These are phyloP conservation scores for Puccinellia tenuiflora DNA, from an alignment of 176 grass and related monocot species.

Conservation along the genomic window DNA sequence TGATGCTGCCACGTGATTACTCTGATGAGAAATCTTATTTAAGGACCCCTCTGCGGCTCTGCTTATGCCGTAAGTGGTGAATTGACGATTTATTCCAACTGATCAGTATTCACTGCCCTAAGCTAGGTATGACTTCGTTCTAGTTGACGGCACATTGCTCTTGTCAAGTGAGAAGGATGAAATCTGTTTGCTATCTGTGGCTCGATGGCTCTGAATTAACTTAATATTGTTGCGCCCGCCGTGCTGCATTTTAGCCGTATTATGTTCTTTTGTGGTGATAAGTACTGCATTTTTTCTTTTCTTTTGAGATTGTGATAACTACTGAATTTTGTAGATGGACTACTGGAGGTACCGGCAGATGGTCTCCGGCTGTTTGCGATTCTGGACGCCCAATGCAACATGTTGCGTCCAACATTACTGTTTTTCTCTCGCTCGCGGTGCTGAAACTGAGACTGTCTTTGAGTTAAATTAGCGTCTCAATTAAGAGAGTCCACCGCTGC, in stretches of 20 bases:
- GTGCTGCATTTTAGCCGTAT: not conserved
- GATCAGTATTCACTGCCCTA: not conserved
- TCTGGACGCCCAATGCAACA: too few relatives aligned
- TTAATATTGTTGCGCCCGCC: too few relatives aligned
- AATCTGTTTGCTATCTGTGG: not conserved
- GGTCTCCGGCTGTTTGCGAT: too few relatives aligned
- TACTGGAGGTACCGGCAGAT: too few relatives aligned
- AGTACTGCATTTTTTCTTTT: too few relatives aligned
- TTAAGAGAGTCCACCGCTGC: too few relatives aligned
- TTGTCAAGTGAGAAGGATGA: not conserved
- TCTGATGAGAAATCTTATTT: not conserved
- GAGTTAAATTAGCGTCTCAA: too few relatives aligned
- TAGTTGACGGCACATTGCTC: not conserved
- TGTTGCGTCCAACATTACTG: too few relatives aligned
- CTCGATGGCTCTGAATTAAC: not conserved
- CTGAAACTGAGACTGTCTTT: too few relatives aligned
- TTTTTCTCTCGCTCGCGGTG: too few relatives aligned
- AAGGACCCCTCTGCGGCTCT: not conserved
- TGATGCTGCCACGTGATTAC: not conserved
- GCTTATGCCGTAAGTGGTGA: not conserved
- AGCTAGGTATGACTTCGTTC: not conserved
- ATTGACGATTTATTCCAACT: not conserved
- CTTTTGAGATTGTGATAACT: too few relatives aligned
- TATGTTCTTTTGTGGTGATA: not conserved
- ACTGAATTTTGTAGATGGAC: too few relatives aligned